Percentiles rank a stretch among this genome's conserved stretches.
Evolutionary conservation across 331 rosid genomes (phyloP).

Genomic region (Malus hybrid): DNA sequence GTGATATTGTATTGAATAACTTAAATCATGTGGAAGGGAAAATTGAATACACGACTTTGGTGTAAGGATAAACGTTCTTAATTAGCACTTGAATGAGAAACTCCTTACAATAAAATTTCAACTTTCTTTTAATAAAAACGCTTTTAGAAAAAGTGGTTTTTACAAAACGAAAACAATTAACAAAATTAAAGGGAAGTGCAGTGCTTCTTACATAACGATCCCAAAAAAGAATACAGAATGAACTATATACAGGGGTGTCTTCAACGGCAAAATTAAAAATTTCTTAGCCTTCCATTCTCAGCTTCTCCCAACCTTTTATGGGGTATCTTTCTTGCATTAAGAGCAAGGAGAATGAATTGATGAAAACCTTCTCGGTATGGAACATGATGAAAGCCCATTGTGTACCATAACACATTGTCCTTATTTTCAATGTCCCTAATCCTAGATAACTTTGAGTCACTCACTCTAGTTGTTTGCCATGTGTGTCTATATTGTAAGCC

Average conservation of each 20-base stretch:
- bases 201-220: neutral
- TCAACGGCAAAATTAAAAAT: neutral
- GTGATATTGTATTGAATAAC: neutral
- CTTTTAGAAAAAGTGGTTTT: neutral
- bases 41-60: neutral
- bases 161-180: neutral
- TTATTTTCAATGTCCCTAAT: constrained; percentile 44
- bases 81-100: neutral
- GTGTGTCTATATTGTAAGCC: too few relatives aligned
- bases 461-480: neutral
- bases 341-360: constrained; percentile 39
- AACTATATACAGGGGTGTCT: neutral
- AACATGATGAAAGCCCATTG: constrained; percentile 48
- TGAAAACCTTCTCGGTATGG: constrained; percentile 58
- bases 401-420: constrained; percentile 56
- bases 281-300: constrained; percentile 6
- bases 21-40: neutral
- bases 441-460: constrained; percentile 19
- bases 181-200: neutral
- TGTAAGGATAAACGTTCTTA: neutral
- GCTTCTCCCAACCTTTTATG: neutral
- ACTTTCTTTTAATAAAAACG: neutral
- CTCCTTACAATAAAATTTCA: neutral
- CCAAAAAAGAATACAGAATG: neutral
- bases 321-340: constrained; percentile 28